phyloP scores from a whole-genome alignment of 768 basidiomycete species.

The Roridomyces roridus region DNA sequence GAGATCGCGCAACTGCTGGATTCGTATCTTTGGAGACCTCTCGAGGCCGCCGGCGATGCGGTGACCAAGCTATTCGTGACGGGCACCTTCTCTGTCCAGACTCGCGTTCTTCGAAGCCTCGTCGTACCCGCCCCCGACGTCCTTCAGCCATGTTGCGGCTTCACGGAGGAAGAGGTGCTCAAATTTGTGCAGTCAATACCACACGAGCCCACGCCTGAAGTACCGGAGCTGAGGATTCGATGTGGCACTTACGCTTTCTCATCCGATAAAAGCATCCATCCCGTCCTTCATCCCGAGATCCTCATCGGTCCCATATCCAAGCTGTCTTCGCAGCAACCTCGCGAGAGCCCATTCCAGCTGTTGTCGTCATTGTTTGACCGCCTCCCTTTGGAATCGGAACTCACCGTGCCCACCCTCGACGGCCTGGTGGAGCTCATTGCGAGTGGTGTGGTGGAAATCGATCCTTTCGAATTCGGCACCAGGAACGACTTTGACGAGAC shows the following conservation, averaged over 20 bases:
- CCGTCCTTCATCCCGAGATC: too few relatives aligned
- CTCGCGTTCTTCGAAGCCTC: neutral
- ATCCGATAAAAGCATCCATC: neutral
- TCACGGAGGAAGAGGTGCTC: neutral
- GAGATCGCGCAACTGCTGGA: neutral
- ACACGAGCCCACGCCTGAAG: too few relatives aligned
- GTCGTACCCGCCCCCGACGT: neutral
- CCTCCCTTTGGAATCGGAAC: too few relatives aligned
- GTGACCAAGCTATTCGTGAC: constrained; percentile 6
- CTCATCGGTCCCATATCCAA: too few relatives aligned
- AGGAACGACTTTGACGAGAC: too few relatives aligned
- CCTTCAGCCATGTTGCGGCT: constrained; percentile 1
- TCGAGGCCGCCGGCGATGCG: neutral
- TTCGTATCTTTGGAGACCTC: neutral
- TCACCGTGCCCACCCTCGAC: too few relatives aligned
- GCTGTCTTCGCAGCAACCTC: too few relatives aligned
- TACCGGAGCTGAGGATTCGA: neutral
- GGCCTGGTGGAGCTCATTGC: too few relatives aligned
- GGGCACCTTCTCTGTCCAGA: neutral
- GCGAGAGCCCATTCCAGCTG: too few relatives aligned
- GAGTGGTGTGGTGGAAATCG: too few relatives aligned
- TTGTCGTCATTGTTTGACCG: too few relatives aligned
- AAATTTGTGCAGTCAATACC: neutral
- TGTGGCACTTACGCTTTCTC: neutral
- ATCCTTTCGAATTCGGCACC: too few relatives aligned